phyloP scores from a whole-genome alignment of 139 green algal species.

The Zygnema cylindricum region DNA sequence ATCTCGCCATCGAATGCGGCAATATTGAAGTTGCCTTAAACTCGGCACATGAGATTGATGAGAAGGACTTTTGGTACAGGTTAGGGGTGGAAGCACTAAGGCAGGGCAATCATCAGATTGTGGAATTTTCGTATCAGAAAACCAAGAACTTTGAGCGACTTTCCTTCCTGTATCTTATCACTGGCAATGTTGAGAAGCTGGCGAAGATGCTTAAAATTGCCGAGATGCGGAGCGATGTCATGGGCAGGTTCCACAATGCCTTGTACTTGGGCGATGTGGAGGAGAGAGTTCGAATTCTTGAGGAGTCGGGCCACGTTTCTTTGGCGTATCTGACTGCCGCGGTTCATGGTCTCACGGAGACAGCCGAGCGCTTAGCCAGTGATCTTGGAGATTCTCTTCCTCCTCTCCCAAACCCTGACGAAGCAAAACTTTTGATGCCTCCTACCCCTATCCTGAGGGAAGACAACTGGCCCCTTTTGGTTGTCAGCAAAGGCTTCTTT shows the following conservation, averaged over 20 bases:
- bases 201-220: slow-evolving; percentile 98
- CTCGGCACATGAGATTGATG: slow-evolving; percentile 90
- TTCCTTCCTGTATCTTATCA: slow-evolving; percentile 99
- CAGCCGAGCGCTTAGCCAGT: slow-evolving; percentile 70
- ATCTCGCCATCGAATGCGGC: slow-evolving; percentile 90
- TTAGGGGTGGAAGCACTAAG: slow-evolving; percentile 87
- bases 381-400: slow-evolving; percentile 66
- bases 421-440: slow-evolving; percentile 71
- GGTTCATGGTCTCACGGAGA: slow-evolving; percentile 62
- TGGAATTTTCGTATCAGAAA: slow-evolving; percentile 98
- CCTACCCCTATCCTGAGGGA: slow-evolving; percentile 80
- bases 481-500: slow-evolving; percentile 96
- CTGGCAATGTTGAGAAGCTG: slow-evolving; percentile 90
- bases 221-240: slow-evolving; percentile 92
- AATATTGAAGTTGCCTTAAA: slow-evolving; percentile 98
- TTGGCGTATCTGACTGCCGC: slow-evolving; percentile 92
- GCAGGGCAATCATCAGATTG: slow-evolving; percentile 96
- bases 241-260: slow-evolving; percentile 96
- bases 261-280: slow-evolving; percentile 94
- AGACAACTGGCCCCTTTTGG: slow-evolving; percentile 98
- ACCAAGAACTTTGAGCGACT: slow-evolving; percentile 98
- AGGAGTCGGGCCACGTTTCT: slow-evolving; percentile 87
- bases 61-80: slow-evolving; percentile 94
- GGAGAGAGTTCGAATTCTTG: slow-evolving; percentile 77
- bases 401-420: slow-evolving; percentile 54